Evolutionary conservation across 2,329 filamentous ascomycete species (phyloP).

Genomic region (Coniella lustricola): DNA sequence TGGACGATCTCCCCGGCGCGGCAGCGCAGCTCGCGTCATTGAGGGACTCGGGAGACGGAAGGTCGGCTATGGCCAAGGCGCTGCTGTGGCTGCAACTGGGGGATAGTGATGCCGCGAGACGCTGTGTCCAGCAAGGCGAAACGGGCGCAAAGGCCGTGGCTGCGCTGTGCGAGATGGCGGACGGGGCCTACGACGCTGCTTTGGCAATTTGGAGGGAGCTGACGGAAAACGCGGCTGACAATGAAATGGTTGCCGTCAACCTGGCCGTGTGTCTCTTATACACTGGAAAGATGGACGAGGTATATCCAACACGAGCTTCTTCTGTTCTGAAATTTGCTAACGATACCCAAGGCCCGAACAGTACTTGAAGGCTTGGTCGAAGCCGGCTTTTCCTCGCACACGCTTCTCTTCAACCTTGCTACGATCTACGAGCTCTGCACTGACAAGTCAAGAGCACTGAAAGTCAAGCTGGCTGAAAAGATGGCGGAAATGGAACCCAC

Average conservation of each 20-base stretch:
- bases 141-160: constrained; percentile 44
- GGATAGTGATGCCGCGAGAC: constrained; percentile 61
- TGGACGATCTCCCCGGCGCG: constrained; percentile 81
- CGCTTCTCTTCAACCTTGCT: constrained; percentile 79
- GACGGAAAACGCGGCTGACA: constrained; percentile 31
- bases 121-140: constrained; percentile 37
- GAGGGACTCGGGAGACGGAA: constrained; percentile 30
- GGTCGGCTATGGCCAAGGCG: constrained; percentile 44
- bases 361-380: constrained; percentile 62
- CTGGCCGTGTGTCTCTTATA: constrained; percentile 80
- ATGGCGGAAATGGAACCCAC: constrained; percentile 54
- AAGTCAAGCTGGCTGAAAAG: constrained; percentile 62
- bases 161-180: constrained; percentile 71
- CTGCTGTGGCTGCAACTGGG: constrained; percentile 75
- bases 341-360: constrained; percentile 46
- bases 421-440: constrained; percentile 91
- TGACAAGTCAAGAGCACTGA: constrained; percentile 64
- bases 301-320: constrained; percentile 24
- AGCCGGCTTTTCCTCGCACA: constrained; percentile 61
- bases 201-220: constrained; percentile 53
- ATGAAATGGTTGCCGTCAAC: constrained; percentile 75
- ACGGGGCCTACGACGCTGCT: constrained; percentile 64
- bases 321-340: constrained; percentile 18
- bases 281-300: constrained; percentile 66
- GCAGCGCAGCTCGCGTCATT: constrained; percentile 63